A percentile compares a stretch with the other conserved stretches of the same genome.
Conservation (phyloP, 164 flowering plant genomes). For the Aristolochia contorta region DNA sequence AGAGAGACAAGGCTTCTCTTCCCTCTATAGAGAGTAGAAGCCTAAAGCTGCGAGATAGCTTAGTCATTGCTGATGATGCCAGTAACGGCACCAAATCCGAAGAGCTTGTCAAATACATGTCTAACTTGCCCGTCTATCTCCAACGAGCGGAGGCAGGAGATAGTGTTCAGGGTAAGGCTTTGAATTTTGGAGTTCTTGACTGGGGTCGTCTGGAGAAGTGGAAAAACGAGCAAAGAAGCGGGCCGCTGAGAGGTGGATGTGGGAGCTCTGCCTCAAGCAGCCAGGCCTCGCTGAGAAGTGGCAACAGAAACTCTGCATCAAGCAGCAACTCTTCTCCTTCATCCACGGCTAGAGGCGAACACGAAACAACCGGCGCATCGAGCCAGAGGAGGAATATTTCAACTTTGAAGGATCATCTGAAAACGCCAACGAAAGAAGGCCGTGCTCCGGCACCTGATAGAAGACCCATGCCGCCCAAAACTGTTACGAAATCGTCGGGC, state of each 20-base stretch:
- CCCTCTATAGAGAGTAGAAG: background rate
- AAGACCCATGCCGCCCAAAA: conserved; percentile 10
- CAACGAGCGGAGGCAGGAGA: conserved; percentile 41
- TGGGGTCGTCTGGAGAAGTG: conserved; percentile 73
- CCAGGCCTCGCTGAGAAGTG: conserved; percentile 7
- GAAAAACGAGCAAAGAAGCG: conserved; percentile 34
- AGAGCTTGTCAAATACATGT: conserved; percentile 82
- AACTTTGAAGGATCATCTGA: conserved; percentile 8
- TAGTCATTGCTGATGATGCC: background rate
- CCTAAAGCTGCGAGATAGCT: background rate
- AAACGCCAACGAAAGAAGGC: conserved; percentile 12
- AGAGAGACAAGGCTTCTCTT: background rate
- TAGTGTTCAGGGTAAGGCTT: conserved; percentile 42
- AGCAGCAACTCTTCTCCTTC: conserved; percentile 4
- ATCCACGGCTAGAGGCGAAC: background rate
- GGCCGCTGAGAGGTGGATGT: conserved; percentile 5
- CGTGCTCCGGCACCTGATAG: conserved; percentile 11
- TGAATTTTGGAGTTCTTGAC: conserved; percentile 84
- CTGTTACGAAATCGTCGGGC: conserved; percentile 9
- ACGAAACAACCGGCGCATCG: background rate
- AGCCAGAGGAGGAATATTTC: conserved; percentile 8
- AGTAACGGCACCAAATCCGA: conserved; percentile 28
- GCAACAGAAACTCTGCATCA: background rate
- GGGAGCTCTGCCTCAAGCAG: background rate
- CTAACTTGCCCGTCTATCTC: conserved; percentile 68